Percentiles rank a stretch among this genome's conserved stretches.
phyloP scores from a whole-genome alignment of 1,284 basidiomycete species.

The Microbotryum saponariae region DNA sequence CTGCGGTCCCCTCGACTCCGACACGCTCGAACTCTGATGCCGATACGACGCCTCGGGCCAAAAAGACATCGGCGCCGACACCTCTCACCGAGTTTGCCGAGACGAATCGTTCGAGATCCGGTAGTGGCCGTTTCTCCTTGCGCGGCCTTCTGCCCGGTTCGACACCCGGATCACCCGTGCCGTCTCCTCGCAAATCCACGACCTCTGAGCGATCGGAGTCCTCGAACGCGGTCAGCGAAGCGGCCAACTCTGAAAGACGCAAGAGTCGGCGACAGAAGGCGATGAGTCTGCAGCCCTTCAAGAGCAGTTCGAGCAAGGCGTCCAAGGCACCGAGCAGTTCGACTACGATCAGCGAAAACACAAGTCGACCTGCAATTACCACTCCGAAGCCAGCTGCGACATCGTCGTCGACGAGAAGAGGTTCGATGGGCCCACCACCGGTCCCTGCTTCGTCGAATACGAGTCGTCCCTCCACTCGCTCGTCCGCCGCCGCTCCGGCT shows the following conservation, averaged over 20 bases:
- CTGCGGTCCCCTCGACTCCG: conserved; percentile 3
- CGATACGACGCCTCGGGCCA: conserved; percentile 22
- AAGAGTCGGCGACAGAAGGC: conserved; percentile 29
- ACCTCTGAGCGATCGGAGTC: background rate
- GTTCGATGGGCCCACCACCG: conserved; percentile 3
- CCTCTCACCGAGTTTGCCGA: conserved; percentile 50
- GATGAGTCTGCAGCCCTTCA: conserved; percentile 29
- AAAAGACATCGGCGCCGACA: conserved; percentile 13
- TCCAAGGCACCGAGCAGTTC: background rate
- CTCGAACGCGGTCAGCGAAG: conserved; percentile 18
- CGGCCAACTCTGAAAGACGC: conserved; percentile 20
- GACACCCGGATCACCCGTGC: conserved; percentile 8
- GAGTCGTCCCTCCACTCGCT: conserved; percentile 37
- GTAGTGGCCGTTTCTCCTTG: conserved; percentile 54
- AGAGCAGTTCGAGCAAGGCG: conserved; percentile 11
- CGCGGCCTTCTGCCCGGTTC: conserved; percentile 53
- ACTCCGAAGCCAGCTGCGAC: background rate
- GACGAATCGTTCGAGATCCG: too few species aligned
- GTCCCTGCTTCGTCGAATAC: conserved; percentile 30
- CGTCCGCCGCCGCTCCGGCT: conserved; percentile 37
- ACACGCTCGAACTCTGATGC: conserved; percentile 1
- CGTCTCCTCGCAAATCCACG: background rate
- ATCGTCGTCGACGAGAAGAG: background rate
- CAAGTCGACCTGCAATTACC: conserved; percentile 1
- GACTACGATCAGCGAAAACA: too few species aligned